These are phyloP conservation scores for Aspergillus transmontanensis DNA, from an alignment of 2,329 filamentous ascomycete species.

Conservation along the genomic window DNA sequence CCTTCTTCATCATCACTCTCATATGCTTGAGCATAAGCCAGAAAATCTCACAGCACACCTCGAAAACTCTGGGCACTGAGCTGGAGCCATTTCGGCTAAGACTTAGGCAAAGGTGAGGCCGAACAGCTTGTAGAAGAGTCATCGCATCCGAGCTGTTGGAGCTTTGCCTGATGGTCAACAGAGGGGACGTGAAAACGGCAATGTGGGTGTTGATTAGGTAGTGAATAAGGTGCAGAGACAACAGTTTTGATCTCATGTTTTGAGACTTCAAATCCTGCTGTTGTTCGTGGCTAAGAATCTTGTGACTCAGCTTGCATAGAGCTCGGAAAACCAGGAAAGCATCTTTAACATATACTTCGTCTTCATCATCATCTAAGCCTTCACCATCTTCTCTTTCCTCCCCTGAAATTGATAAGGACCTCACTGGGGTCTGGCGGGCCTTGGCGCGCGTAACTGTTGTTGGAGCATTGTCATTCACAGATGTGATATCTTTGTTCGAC, in stretches of 20 bases:
- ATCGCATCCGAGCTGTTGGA: constrained; percentile 81
- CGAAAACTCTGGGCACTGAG: constrained; percentile 87
- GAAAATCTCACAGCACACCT: constrained; percentile 95
- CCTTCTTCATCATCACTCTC: constrained; percentile 95
- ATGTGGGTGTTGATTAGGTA: constrained; percentile 95
- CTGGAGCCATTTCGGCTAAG: constrained; percentile 94
- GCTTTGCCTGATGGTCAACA: constrained; percentile 89
- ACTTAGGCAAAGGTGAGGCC: constrained; percentile 94
- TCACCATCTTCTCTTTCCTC: constrained; percentile 43
- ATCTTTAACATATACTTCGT: constrained; percentile 96
- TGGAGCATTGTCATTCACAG: constrained; percentile 67
- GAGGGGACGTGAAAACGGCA: constrained; percentile 83
- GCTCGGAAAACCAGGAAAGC: constrained; percentile 96
- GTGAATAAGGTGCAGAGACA: constrained; percentile 93
- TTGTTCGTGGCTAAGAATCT: constrained; percentile 84
- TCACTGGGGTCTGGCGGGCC: constrained; percentile 49
- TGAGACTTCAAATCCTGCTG: constrained; percentile 90
- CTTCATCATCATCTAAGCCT: constrained; percentile 66
- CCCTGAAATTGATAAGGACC: constrained; percentile 40
- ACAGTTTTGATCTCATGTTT: constrained; percentile 94
- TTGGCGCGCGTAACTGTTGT: constrained; percentile 67
- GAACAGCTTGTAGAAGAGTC: constrained; percentile 89
- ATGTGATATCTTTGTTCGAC: constrained; percentile 67
- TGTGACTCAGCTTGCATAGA: constrained; percentile 96
- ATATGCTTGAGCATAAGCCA: constrained; percentile 96